Evolutionary conservation across 208 protist genomes (phyloP).

Genomic region (Acanthamoeba divionensis): DNA sequence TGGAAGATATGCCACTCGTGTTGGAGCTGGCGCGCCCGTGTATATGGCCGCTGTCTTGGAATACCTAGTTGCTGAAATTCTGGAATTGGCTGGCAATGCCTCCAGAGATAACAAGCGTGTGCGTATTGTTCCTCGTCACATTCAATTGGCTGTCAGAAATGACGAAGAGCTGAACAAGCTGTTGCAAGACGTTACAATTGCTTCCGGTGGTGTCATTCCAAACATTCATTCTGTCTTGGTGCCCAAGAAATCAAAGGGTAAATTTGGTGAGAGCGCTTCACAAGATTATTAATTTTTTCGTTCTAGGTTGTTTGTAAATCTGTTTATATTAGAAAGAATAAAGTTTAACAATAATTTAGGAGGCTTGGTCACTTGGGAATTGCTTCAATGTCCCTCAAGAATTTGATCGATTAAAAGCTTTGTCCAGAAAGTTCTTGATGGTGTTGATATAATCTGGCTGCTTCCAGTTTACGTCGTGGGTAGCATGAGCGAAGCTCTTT

Average conservation of each 20-base stretch:
- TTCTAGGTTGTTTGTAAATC: not conserved
- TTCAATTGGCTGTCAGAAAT: conserved; percentile 90
- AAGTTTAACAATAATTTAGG: no score
- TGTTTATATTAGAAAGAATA: no score
- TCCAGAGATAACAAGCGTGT: conserved; percentile 88
- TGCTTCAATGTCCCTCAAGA: no score
- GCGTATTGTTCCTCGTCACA: conserved; percentile 91
- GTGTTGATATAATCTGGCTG: not conserved
- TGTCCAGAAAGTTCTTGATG: conserved; percentile 30
- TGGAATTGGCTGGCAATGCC: conserved; percentile 93
- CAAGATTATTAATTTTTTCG: conserved; percentile 60
- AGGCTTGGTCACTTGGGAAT: no score
- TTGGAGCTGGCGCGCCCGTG: conserved; percentile 96
- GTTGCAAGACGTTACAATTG: conserved; percentile 88
- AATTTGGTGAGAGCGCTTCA: conserved; percentile 34
- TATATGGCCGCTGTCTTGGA: conserved; percentile 98
- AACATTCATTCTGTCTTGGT: conserved; percentile 89
- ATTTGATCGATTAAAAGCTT: no score
- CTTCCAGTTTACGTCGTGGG: conserved; percentile 25
- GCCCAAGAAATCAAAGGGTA: conserved; percentile 80
- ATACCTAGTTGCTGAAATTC: conserved; percentile 94
- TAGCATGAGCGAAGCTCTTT: not conserved
- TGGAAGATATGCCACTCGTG: conserved; percentile 93
- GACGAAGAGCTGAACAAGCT: conserved; percentile 94
- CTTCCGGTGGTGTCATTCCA: conserved; percentile 90